Conservation (phyloP, 495 filamentous ascomycete genomes). For the Daldinia grandis region DNA sequence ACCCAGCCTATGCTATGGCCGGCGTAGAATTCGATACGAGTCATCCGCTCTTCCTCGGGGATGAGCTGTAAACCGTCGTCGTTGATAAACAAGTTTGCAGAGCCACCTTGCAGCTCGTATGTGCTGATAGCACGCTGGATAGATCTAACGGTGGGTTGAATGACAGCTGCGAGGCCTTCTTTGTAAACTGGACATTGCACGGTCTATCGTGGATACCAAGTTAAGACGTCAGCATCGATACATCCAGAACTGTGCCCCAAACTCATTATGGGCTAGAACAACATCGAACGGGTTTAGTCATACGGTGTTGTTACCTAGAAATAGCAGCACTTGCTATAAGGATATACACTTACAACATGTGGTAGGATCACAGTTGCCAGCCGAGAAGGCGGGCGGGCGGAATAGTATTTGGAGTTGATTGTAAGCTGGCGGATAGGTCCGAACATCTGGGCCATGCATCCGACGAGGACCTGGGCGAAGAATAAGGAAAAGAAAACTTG, state of each 20-base stretch:
- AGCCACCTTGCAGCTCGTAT: slow-evolving; percentile 81
- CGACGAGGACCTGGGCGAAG: slow-evolving; percentile 77
- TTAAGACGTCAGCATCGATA: slow-evolving; percentile 1
- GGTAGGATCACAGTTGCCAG: slow-evolving; percentile 62
- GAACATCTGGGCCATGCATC: slow-evolving; percentile 76
- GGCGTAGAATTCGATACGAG: slow-evolving; percentile 72
- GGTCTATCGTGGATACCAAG: slow-evolving; percentile 47
- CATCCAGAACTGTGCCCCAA: not conserved
- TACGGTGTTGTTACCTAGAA: not conserved
- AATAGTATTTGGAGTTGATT: slow-evolving; percentile 81
- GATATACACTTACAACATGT: slow-evolving; percentile 56
- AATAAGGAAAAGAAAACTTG: slow-evolving; percentile 85
- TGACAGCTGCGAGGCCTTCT: slow-evolving; percentile 70
- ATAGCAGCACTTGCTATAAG: no score
- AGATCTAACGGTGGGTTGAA: slow-evolving; percentile 72
- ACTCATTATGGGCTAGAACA: not conserved
- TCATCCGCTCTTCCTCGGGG: slow-evolving; percentile 68
- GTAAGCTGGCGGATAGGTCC: slow-evolving; percentile 76
- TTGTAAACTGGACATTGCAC: slow-evolving; percentile 80
- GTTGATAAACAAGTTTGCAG: slow-evolving; percentile 83
- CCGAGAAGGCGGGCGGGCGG: slow-evolving; percentile 68
- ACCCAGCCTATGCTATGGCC: slow-evolving; percentile 85
- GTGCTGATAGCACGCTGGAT: slow-evolving; percentile 79
- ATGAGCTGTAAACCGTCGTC: slow-evolving; percentile 80
- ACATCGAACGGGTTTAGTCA: not conserved